Base-by-base conservation (phyloP, 495 filamentous ascomycete species). In the Penicillium manginii region DNA sequence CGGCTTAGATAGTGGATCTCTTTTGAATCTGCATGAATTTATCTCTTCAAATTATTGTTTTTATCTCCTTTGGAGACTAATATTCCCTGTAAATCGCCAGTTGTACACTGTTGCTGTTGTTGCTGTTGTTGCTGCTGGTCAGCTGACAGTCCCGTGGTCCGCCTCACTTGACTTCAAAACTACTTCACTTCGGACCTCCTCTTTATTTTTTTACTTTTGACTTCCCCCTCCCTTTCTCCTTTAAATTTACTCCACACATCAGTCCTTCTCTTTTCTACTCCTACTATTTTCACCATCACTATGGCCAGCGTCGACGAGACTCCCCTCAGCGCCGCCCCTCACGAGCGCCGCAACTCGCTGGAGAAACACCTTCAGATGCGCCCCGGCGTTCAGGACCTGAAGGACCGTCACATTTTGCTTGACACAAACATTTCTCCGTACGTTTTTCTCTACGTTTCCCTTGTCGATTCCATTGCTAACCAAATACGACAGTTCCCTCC, bases 281-380 rank as follows among this genome's bases (percentile, higher is more conserved):
- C 35, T 37, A 37, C 35, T 47, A 10, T 29, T 0, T 7, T 29
- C 26, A 47, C 15, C 29, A 33, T 56, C 31, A 46, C 15, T 21
- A 56, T 57, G 48, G 32, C 49, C 39, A 52, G 29, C 10, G 66
- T 79, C 64, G 76, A 80, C 64, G 64, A 76, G 19, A 71, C 71
- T 49, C 66, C 77, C 43, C 64, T 77, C 57, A 54, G 63, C 17
- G 63, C 63, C 40, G 87, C 89, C n/a, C 84, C 89, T 53, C 77
- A 83, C 58, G 86, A 86, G 62, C 88, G 92, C 64, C 90, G 90
- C 73, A 88, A 96, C 77, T 92, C 89, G n/a, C 85, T 97, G 31
- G 91, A 94, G 75, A 91, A 89, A 64, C 90, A 93, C 65, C 83
- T 96, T 56, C 84, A 88, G 67, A 84, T 84, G 55, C 88, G 92